phyloP scores from a whole-genome alignment of 2,329 filamentous ascomycete species.

The Thelonectria rubi region DNA sequence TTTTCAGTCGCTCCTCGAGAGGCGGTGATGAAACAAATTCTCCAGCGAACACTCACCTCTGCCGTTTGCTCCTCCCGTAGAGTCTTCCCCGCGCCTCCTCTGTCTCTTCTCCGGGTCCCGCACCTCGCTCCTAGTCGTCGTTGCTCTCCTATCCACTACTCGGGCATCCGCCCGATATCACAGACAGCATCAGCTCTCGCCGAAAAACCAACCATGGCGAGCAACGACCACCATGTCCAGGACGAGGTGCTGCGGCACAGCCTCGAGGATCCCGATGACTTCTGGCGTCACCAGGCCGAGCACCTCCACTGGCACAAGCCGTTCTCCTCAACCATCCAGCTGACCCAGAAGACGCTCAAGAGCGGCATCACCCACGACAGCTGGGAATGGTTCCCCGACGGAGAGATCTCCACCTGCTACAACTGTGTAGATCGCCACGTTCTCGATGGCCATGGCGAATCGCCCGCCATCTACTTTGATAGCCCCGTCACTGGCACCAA shows the following conservation, averaged over 20 bases:
- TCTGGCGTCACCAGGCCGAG: slow-evolving; percentile 80
- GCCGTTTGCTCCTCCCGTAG: slow-evolving; percentile 6
- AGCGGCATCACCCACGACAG: slow-evolving; percentile 72
- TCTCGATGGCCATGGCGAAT: slow-evolving; percentile 75
- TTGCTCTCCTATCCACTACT: neutral
- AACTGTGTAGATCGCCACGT: slow-evolving; percentile 94
- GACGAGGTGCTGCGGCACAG: slow-evolving; percentile 65
- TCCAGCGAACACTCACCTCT: slow-evolving; percentile 12
- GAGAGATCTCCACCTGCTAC: slow-evolving; percentile 89
- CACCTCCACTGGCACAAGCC: slow-evolving; percentile 83
- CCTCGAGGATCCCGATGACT: slow-evolving; percentile 72
- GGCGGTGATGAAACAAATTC: slow-evolving; percentile 11
- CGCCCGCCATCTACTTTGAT: slow-evolving; percentile 84
- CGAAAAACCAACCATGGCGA: slow-evolving; percentile 23
- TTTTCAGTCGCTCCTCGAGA: neutral
- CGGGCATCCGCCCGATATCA: slow-evolving; percentile 13
- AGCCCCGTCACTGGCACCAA: slow-evolving; percentile 82
- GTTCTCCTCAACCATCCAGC: slow-evolving; percentile 69
- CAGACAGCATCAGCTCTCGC: neutral
- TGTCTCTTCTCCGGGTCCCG: neutral
- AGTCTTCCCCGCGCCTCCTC: neutral
- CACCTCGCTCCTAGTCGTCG: slow-evolving; percentile 7
- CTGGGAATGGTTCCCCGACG: slow-evolving; percentile 92
- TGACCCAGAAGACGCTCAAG: slow-evolving; percentile 69
- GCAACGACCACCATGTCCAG: slow-evolving; percentile 49